phyloP scores from a whole-genome alignment of 306 rosid species.

The Morella rubra region DNA sequence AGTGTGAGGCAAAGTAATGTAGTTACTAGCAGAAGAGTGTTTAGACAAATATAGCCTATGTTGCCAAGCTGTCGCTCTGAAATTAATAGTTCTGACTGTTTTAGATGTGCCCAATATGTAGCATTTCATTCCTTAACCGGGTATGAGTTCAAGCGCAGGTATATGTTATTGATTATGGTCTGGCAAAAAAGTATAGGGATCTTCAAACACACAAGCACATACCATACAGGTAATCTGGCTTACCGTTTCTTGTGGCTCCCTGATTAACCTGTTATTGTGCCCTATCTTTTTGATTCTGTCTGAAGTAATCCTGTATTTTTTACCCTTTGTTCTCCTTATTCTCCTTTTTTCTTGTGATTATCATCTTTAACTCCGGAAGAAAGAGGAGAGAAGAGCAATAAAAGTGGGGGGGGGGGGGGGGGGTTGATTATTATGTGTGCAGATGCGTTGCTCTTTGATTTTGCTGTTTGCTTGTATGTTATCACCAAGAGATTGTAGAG shows the following conservation, averaged over 20 bases:
- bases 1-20: no score
- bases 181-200: constrained; percentile 90
- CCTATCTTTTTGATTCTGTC: no score
- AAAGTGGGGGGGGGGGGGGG: no score
- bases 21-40: background rate
- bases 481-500: no score
- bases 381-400: no score
- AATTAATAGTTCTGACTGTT: background rate
- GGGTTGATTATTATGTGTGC: no score
- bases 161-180: constrained; percentile 95
- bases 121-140: constrained; percentile 23
- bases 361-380: no score
- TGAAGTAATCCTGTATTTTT: background rate
- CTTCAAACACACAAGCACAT: constrained; percentile 98
- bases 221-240: constrained; percentile 76
- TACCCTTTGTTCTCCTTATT: no score
- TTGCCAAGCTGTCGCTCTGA: background rate
- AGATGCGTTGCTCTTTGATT: no score
- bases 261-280: background rate
- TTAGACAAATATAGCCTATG: background rate
- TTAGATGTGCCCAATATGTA: background rate
- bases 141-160: constrained; percentile 53
- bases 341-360: no score
- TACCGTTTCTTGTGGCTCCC: constrained; percentile 21
- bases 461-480: no score